Evolutionary conservation across 345 rosid species (phyloP), one percentile per base, ranked within the genome.

Genomic region (Corchorus capsularis): DNA sequence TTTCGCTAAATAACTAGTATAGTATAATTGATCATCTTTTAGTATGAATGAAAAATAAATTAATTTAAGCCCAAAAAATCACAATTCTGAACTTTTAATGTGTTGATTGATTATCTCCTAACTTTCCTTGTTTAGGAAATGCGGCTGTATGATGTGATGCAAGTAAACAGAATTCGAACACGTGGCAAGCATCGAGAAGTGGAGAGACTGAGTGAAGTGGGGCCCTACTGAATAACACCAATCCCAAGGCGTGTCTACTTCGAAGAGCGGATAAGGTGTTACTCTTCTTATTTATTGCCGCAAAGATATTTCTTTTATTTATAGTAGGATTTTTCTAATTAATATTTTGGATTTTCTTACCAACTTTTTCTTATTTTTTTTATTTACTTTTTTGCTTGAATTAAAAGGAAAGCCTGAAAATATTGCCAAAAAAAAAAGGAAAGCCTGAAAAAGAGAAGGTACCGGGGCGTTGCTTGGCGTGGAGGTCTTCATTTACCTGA

Each of bases 381-480:
- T 2, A 37, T 41, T 78, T 19, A 15, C 72, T 69, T 77, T 79
- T 81, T 68, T 74, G 77, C 86, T 86, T 84, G 77, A 73, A 79
- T 82, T 82, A 70, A 80, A 85, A 85, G 91, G 78, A 78, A 83
- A 82, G 88, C 78, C 82, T 73, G 85, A 71, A 79, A 82, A 80
- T n/a, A n/a, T n/a, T n/a, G n/a, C n/a, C n/a, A n/a, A n/a, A n/a
- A n/a, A n/a, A n/a, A 70, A 80, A 85, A 85, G 91, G 78, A 78
- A 83, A 82, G 88, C 78, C 82, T 73, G 85, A 71, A 79, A 82
- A 80, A 75, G 83, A 73, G 74, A 69, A 74, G 62, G 82, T 73
- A 82, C 79, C 80, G 4, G 75, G 79, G 64, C 87, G 77, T 89
- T 87, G 90, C 92, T 83, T 87, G 89, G 73, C 85, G 55, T 76